Conservation (phyloP, 371 early-diverging fungal genomes). For the Massospora cicadina region DNA sequence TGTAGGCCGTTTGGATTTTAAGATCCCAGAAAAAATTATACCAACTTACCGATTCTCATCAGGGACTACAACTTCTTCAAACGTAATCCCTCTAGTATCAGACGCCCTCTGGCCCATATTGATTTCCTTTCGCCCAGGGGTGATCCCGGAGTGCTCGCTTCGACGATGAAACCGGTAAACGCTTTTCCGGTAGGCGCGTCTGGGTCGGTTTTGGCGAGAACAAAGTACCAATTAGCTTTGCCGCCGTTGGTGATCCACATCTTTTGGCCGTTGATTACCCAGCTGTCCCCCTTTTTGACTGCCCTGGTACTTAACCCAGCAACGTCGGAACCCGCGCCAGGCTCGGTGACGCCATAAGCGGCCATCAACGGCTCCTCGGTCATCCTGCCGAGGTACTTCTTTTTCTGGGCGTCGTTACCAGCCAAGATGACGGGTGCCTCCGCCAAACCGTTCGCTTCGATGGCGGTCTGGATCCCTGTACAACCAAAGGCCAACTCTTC, state of each 20-base stretch:
- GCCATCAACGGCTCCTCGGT: constrained; percentile 45
- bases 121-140: constrained; percentile 83
- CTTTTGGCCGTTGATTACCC: constrained; percentile 77
- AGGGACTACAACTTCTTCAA: constrained; percentile 87
- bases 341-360: constrained; percentile 90
- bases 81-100: constrained; percentile 87
- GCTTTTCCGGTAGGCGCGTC: constrained; percentile 66
- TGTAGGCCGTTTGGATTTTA: constrained; percentile 13
- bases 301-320: constrained; percentile 77
- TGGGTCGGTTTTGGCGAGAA: constrained; percentile 80
- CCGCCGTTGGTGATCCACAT: constrained; percentile 97
- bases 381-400: constrained; percentile 90
- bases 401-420: constrained; percentile 68
- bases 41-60: constrained; percentile 48
- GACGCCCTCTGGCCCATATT: constrained; percentile 93
- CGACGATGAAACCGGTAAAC: constrained; percentile 93
- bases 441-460: constrained; percentile 88
- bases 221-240: constrained; percentile 96
- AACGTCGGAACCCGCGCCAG: constrained; percentile 89
- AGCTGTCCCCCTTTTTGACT: constrained; percentile 65
- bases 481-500: constrained; percentile 94
- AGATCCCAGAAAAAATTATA: neutral
- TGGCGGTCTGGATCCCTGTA: constrained; percentile 91
- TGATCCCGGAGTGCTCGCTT: constrained; percentile 80
- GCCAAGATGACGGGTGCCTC: constrained; percentile 85